These are phyloP conservation scores for Neobulgaria alba DNA, from an alignment of 2,329 filamentous ascomycete species.

Conservation along the genomic window DNA sequence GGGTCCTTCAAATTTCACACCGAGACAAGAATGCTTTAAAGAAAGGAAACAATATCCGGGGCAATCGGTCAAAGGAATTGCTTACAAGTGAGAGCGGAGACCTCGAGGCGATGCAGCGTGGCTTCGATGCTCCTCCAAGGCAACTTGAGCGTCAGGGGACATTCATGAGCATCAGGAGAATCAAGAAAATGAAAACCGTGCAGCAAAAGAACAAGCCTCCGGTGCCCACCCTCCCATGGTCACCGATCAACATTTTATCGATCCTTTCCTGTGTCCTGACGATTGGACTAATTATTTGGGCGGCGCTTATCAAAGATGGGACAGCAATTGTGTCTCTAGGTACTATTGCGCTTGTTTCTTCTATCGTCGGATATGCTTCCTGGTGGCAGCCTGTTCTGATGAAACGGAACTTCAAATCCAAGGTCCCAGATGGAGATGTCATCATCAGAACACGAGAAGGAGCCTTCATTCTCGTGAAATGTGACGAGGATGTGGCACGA, in stretches of 20 bases:
- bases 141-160: slow-evolving; percentile 8
- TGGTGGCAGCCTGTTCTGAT: slow-evolving; percentile 49
- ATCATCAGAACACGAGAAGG: slow-evolving; percentile 52
- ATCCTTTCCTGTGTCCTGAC: slow-evolving; percentile 43
- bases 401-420: slow-evolving; percentile 38
- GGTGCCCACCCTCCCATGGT: slow-evolving; percentile 40
- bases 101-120: slow-evolving; percentile 10
- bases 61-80: no score
- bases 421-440: slow-evolving; percentile 46
- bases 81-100: no score
- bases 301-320: slow-evolving; percentile 38
- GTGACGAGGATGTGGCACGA: slow-evolving; percentile 51
- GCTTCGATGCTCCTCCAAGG: no score
- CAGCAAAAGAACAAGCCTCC: slow-evolving; percentile 33
- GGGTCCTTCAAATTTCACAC: slow-evolving; percentile 41
- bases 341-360: slow-evolving; percentile 44
- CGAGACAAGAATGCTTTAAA: slow-evolving; percentile 8
- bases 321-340: slow-evolving; percentile 44
- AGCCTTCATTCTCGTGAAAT: slow-evolving; percentile 48
- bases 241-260: slow-evolving; percentile 45
- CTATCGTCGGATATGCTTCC: slow-evolving; percentile 47
- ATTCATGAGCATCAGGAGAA: no score
- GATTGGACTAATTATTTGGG: slow-evolving; percentile 37
- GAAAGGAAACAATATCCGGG: no score
- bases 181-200: no score